Evolutionary conservation across 345 rosid genomes (phyloP), one percentile per base, ranked within the genome.

Genomic region (Rhodomyrtus tomentosa): DNA sequence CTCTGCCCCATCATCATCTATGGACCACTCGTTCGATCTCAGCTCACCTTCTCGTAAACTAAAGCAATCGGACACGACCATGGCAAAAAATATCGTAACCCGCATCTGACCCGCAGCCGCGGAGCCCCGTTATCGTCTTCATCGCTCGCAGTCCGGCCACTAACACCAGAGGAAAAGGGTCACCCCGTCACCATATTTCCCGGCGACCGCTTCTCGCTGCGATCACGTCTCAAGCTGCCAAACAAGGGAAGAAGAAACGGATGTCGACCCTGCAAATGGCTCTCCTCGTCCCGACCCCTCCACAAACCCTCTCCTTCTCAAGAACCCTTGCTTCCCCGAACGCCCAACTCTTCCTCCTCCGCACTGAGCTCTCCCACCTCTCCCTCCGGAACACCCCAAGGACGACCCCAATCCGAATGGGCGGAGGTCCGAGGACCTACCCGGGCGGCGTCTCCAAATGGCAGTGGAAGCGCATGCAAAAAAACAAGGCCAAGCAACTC

Each of bases 381-480:
- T 86, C 91, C 29, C 85, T 84, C 2, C 81, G 56, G 82, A 38
- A 52, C 87, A 12, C 87, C 89, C 55, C 90, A 32, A 85, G 83
- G 81, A 45, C 89, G 45, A 86, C 92, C 11, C 32, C 89, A 20
- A 94, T 97, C 84, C 94, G 98, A 38, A 94, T 95, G 98, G 98
- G 98, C 82, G 98, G 96, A 12, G 96, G 95, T 59, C 98, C 98
- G 32, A 87, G 98, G 53, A 97, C 98, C 10, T 97, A 82, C 82
- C 98, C 96, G 0, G 98, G 96, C 50, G 98, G 98, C 1, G 95
- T 95, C 1, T 93, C 98, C 12, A 95, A 94, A 88, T 97, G 98
- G 98, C 96, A 92, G 49, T 97, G 98, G 98, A 97, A 93, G 87
- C 92, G 98, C 22, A 94, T 95, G 98, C 99, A 95, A 53, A 93